phyloP scores from a whole-genome alignment of 2,329 filamentous ascomycete genomes.

The Hypomyces perniciosus region DNA sequence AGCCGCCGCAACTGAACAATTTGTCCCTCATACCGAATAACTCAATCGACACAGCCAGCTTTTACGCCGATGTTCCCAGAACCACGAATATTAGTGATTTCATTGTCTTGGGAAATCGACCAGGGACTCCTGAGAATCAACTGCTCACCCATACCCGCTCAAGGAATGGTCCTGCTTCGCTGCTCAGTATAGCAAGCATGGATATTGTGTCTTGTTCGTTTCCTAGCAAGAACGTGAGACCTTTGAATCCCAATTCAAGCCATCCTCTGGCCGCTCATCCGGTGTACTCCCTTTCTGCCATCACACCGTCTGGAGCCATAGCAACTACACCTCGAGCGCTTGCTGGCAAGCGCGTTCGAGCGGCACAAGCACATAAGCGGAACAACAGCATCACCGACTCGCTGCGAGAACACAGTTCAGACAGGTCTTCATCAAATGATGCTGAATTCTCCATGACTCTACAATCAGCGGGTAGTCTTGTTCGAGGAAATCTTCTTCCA shows the following conservation, averaged over 20 bases:
- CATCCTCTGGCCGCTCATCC: conserved; percentile 50
- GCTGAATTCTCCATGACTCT: conserved; percentile 55
- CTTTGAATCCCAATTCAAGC: conserved; percentile 32
- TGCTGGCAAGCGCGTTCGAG: conserved; percentile 53
- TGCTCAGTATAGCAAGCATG: conserved; percentile 52
- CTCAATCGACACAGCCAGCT: conserved; percentile 25
- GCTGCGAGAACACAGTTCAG: conserved; percentile 59
- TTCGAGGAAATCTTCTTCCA: conserved; percentile 78
- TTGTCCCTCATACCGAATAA: conserved; percentile 27
- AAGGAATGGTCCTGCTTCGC: conserved; percentile 34
- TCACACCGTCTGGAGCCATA: conserved; percentile 43
- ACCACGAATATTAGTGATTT: conserved; percentile 43
- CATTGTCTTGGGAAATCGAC: conserved; percentile 38
- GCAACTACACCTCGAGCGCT: conserved; percentile 54
- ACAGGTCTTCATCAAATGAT: conserved; percentile 47
- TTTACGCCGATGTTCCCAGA: conserved; percentile 41
- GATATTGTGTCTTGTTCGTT: conserved; percentile 61
- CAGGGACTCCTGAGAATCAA: conserved; percentile 41
- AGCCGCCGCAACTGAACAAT: conserved; percentile 40
- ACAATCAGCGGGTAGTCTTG: conserved; percentile 74
- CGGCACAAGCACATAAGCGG: conserved; percentile 63
- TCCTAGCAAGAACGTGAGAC: conserved; percentile 45
- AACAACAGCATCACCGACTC: conserved; percentile 87
- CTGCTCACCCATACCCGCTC: conserved; percentile 17
- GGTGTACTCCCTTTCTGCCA: conserved; percentile 44